Percentiles rank a stretch among this genome's conserved stretches.
These are phyloP conservation scores for Syzygium grande DNA, from an alignment of 345 rosid species.

Conservation along the genomic window DNA sequence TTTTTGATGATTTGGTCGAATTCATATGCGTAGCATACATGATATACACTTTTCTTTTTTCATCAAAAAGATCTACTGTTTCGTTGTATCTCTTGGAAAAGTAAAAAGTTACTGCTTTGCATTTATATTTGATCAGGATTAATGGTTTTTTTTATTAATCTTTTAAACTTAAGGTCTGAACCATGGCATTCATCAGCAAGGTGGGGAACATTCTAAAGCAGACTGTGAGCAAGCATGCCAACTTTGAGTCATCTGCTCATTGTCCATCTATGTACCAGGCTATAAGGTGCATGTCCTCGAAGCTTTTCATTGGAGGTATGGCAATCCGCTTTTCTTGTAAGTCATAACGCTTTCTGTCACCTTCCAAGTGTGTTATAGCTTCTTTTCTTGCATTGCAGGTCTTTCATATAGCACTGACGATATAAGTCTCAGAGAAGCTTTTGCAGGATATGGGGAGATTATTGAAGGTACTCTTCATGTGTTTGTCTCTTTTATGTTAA, in stretches of 20 bases:
- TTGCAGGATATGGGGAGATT: constrained; percentile 68
- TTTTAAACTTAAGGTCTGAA: constrained; percentile 9
- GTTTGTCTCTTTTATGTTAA: background rate
- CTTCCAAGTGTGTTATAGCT: background rate
- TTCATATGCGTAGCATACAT: background rate
- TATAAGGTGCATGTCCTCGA: constrained; percentile 63
- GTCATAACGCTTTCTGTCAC: background rate
- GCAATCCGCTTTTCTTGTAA: background rate
- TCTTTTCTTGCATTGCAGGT: constrained; percentile 31
- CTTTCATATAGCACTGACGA: constrained; percentile 63
- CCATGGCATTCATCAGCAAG: constrained; percentile 74
- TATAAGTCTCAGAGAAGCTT: constrained; percentile 55
- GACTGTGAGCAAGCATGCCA: constrained; percentile 35
- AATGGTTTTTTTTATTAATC: background rate
- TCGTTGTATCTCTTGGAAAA: background rate
- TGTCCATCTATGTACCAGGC: constrained; percentile 65
- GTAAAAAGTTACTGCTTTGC: background rate
- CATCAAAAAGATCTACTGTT: background rate
- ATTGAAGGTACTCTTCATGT: constrained; percentile 38
- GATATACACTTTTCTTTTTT: background rate
- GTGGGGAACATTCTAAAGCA: constrained; percentile 60
- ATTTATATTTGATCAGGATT: background rate
- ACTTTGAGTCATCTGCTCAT: constrained; percentile 27
- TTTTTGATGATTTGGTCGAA: background rate
- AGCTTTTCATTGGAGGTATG: constrained; percentile 79